phyloP scores from a whole-genome alignment of 2,329 filamentous ascomycete genomes.

The Orbilia brochopaga region DNA sequence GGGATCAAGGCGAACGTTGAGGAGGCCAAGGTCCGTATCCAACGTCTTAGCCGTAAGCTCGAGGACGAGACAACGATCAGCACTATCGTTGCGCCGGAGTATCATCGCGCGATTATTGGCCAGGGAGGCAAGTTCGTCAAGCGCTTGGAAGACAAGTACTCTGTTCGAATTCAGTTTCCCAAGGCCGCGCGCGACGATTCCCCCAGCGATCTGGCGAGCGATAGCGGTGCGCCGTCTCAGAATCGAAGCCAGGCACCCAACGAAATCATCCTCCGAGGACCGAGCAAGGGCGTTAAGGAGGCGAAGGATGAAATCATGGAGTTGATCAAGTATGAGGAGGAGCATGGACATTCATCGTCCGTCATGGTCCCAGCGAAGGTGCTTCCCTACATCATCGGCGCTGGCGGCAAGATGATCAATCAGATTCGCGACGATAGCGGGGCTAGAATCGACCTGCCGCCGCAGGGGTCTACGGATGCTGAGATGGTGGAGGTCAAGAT shows the following conservation, averaged over 20 bases:
- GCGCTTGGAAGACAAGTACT: slow-evolving; percentile 88
- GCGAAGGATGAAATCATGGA: slow-evolving; percentile 90
- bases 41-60: slow-evolving; percentile 76
- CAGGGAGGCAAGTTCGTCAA: slow-evolving; percentile 86
- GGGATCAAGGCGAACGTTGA: slow-evolving; percentile 95
- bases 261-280: slow-evolving; percentile 88
- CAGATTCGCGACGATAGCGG: slow-evolving; percentile 82
- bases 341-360: slow-evolving; percentile 79
- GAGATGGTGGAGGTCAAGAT: slow-evolving; percentile 78
- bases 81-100: slow-evolving; percentile 90
- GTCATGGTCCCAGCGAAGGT: slow-evolving; percentile 89
- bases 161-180: slow-evolving; percentile 94
- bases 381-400: slow-evolving; percentile 89
- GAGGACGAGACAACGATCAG: slow-evolving; percentile 88
- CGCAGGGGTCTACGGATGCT: slow-evolving; percentile 51
- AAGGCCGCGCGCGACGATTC: slow-evolving; percentile 72
- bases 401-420: slow-evolving; percentile 88
- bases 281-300: slow-evolving; percentile 88
- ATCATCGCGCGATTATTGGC: slow-evolving; percentile 91
- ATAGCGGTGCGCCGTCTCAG: slow-evolving; percentile 68
- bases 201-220: slow-evolving; percentile 70
- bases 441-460: slow-evolving; percentile 87
- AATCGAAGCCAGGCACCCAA: slow-evolving; percentile 80
- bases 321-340: slow-evolving; percentile 84
- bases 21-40: slow-evolving; percentile 80